These are phyloP conservation scores for Lyophyllum shimeji DNA, from an alignment of 768 basidiomycete species.

Conservation along the genomic window DNA sequence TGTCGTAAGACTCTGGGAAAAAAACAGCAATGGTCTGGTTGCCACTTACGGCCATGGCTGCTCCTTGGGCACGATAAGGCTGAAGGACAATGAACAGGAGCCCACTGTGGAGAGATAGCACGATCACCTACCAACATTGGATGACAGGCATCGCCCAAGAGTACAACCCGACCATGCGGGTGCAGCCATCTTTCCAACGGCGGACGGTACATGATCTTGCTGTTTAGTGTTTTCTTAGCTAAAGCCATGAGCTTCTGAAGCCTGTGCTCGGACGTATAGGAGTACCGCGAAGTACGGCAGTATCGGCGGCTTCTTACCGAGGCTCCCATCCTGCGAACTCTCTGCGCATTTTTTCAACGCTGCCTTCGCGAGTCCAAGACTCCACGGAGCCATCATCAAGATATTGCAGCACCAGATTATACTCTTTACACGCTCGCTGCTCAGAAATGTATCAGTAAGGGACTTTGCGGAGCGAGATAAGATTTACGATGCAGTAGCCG, in stretches of 20 bases:
- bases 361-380: not conserved
- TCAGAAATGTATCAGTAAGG: not conserved
- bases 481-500: not conserved
- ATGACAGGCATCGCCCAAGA: not conserved
- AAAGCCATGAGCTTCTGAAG: not conserved
- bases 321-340: not conserved
- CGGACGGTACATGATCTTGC: not conserved
- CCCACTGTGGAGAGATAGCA: not conserved
- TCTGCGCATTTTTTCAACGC: not conserved
- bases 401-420: not conserved
- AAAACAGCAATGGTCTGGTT: not conserved
- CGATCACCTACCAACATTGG: not conserved
- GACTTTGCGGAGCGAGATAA: not conserved
- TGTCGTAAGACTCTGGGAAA: too few species aligned
- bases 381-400: not conserved
- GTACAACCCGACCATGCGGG: not conserved
- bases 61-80: conserved; percentile 53
- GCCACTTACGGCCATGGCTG: conserved; percentile 46
- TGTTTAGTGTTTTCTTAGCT: not conserved
- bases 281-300: too few species aligned
- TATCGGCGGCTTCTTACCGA: too few species aligned
- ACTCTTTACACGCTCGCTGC: not conserved
- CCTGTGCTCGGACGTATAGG: not conserved
- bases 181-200: not conserved
- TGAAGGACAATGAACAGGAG: conserved; percentile 22